Conservation (phyloP, 148 eudicot genomes). For the Bassia scoparia region DNA sequence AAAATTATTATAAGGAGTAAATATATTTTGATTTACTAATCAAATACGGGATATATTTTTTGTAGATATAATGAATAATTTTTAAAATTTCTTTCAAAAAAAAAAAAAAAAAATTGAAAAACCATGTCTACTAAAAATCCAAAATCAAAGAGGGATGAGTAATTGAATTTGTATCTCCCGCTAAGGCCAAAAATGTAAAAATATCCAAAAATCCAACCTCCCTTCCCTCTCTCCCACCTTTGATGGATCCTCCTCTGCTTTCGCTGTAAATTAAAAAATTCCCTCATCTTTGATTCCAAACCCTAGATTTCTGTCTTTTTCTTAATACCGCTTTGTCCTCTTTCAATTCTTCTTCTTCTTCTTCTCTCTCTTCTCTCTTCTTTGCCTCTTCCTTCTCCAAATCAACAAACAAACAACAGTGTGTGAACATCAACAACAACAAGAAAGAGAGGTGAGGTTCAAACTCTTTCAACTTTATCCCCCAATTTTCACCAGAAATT, state of each 20-base stretch:
- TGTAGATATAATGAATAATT: too few species aligned
- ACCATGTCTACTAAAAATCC: too few species aligned
- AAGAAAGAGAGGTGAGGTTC: background rate
- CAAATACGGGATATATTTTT: too few species aligned
- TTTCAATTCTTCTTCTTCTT: background rate
- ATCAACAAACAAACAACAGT: background rate
- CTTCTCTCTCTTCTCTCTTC: background rate
- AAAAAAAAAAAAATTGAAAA: too few species aligned
- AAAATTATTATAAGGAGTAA: too few species aligned
- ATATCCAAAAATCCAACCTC: background rate
- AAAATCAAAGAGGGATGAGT: too few species aligned
- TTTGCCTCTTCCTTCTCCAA: background rate
- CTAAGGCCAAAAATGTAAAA: constrained; percentile 6
- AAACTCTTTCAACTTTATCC: background rate
- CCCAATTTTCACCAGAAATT: background rate
- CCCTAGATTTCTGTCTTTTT: constrained; percentile 24
- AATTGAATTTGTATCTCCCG: background rate
- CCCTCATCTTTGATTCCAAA: constrained; percentile 4
- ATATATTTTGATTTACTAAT: too few species aligned
- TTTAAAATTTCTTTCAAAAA: too few species aligned
- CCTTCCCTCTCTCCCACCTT: background rate
- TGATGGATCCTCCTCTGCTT: constrained; percentile 25
- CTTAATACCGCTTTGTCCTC: background rate
- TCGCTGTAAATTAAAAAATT: constrained; percentile 17
- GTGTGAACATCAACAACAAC: background rate